phyloP scores from a whole-genome alignment of 148 eudicot genomes.

The Pharnaceum exiguum region DNA sequence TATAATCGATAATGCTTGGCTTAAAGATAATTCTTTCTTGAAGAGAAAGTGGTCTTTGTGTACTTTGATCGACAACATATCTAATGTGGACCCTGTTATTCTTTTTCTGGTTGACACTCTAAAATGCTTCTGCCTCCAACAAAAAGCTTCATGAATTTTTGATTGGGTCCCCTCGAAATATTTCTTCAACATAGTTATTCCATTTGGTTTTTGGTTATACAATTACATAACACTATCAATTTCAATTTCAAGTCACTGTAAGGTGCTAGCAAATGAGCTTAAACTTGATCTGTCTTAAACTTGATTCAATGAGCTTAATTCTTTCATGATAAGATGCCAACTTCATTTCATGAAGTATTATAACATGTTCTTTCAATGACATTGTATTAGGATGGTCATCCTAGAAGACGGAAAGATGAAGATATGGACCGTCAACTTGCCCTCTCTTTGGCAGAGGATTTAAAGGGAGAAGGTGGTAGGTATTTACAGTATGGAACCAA shows the following conservation, averaged over 20 bases:
- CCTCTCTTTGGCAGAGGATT: slow-evolving; percentile 68
- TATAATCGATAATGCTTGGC: not conserved
- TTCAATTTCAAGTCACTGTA: no score
- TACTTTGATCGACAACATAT: no score
- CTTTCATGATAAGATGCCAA: no score
- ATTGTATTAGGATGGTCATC: slow-evolving; percentile 74
- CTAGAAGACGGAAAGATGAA: slow-evolving; percentile 58
- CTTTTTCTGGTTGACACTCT: not conserved
- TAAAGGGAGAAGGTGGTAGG: slow-evolving; percentile 63
- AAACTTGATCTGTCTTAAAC: no score
- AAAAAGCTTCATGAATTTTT: not conserved
- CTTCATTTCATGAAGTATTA: not conserved
- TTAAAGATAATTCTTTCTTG: not conserved
- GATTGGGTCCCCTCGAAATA: not conserved
- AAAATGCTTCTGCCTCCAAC: not conserved
- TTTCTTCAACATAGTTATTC: not conserved
- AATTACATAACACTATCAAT: no score
- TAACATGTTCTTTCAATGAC: slow-evolving; percentile 7
- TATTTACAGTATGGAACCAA: not conserved
- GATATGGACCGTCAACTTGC: slow-evolving; percentile 70
- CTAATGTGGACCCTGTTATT: not conserved
- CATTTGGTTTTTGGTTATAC: no score
- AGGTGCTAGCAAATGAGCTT: no score
- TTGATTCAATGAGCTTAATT: no score
- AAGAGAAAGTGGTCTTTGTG: not conserved